Conservation (phyloP, 306 rosid species). For the Trifolium pratense region DNA sequence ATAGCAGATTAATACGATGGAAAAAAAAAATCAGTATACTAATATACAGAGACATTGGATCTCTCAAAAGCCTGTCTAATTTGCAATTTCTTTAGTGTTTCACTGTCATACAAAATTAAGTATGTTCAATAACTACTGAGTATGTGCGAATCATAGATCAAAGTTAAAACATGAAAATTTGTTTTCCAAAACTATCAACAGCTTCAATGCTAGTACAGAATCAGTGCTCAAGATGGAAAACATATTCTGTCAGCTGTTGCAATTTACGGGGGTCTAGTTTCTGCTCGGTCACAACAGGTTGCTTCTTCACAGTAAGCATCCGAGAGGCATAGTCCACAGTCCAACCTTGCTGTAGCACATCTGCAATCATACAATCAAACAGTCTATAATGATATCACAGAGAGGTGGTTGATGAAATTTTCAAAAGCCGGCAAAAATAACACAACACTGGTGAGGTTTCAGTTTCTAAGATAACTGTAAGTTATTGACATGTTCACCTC, state of each 20-base stretch:
- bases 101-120: not conserved
- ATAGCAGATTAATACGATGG: not conserved
- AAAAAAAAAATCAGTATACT: not conserved
- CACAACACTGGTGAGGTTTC: not conserved
- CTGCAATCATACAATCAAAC: slow-evolving; percentile 50
- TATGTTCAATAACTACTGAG: slow-evolving; percentile 9
- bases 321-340: slow-evolving; percentile 68
- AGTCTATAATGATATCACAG: slow-evolving; percentile 14
- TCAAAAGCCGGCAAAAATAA: slow-evolving; percentile 30
- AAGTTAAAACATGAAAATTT: slow-evolving; percentile 27
- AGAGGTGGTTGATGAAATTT: not conserved
- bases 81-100: not conserved
- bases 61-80: slow-evolving; percentile 11
- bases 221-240: slow-evolving; percentile 92
- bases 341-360: slow-evolving; percentile 76
- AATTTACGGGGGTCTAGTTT: slow-evolving; percentile 77
- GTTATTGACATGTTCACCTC: not conserved
- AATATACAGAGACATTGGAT: not conserved
- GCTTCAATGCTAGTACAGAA: too few species aligned
- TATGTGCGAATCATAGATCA: slow-evolving; percentile 1
- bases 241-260: slow-evolving; percentile 92
- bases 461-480: not conserved
- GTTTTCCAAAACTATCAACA: slow-evolving; percentile 37
- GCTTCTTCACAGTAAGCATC: slow-evolving; percentile 88
- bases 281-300: slow-evolving; percentile 68